Percentiles rank a stretch among this genome's conserved stretches.
phyloP scores from a whole-genome alignment of 164 flowering plant genomes.

The Stephania cephalantha region DNA sequence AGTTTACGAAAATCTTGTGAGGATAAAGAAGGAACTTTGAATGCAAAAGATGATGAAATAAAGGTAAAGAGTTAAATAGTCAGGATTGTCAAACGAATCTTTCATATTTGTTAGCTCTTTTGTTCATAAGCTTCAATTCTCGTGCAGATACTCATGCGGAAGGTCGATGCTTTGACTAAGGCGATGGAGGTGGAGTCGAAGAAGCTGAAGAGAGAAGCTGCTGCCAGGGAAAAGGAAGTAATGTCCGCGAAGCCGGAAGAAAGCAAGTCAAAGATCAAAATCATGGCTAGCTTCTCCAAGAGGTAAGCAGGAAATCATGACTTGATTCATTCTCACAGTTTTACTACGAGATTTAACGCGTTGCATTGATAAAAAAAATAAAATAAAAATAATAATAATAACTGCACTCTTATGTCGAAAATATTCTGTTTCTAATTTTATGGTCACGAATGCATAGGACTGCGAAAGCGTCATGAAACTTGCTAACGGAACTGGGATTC shows the following conservation, averaged over 20 bases:
- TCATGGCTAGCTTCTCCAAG: slow-evolving; percentile 26
- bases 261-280: slow-evolving; percentile 30
- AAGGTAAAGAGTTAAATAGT: slow-evolving; percentile 36
- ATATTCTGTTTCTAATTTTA: background rate
- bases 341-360: too few relatives aligned
- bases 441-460: slow-evolving; percentile 16
- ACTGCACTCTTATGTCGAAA: background rate
- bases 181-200: slow-evolving; percentile 68
- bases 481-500: background rate
- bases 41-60: slow-evolving; percentile 71
- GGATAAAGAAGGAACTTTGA: slow-evolving; percentile 47
- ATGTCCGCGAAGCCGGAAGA: slow-evolving; percentile 29
- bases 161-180: slow-evolving; percentile 61
- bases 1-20: slow-evolving; percentile 54
- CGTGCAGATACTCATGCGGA: slow-evolving; percentile 60
- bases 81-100: background rate
- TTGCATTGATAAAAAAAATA: too few relatives aligned
- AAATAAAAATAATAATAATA: too few relatives aligned
- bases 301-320: slow-evolving; percentile 24
- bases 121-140: background rate
- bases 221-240: slow-evolving; percentile 56
- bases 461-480: slow-evolving; percentile 21
- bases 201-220: slow-evolving; percentile 61
- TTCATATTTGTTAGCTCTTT: background rate
- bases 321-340: background rate